Base-by-base conservation (phyloP, 495 filamentous ascomycete genomes). In the Jackrogersella multiformis region DNA sequence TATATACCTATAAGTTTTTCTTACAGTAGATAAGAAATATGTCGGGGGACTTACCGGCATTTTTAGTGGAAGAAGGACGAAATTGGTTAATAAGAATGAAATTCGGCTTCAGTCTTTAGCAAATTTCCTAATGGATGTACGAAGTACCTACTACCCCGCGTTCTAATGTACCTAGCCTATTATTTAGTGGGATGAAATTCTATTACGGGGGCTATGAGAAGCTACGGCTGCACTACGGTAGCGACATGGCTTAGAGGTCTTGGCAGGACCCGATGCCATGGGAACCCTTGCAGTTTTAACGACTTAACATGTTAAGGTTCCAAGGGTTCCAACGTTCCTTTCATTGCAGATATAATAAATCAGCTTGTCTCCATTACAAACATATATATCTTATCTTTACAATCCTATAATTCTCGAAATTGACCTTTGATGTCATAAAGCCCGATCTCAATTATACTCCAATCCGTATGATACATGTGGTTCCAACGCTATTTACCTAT, bases 71-170 rank as follows among this genome's bases (percentile, higher is more conserved):
- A 45, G 15, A 38, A 57, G 5, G 56, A 54, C 3, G 4, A 20
- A 38, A 41, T 32, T 49, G n/a, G 45, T 13, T 32, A 52, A 23
- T 8, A 13, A 35, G 10, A 21, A n/a, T n/a, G n/a, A 41, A 64
- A 41, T 35, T 48, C 13, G 7, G 44, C 15, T 20, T 34, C 4
- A 18, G 5, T 15, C 9, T 44, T 6, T 23, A 55, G 26, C 26
- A 66, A 66, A 55, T 60, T 66, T 66, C 56, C 60, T n/a, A n/a
- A n/a, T n/a, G n/a, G 49, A 66, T 10, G 48, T 60, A 38, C 8
- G 10, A 53, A 38, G 26, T 30, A 30, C 7, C 26, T n/a, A 51
- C 52, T 60, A 55, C 63, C 63, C 65, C 58, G 45, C 65, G 44
- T 26, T 56, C 13, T 26, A n/a, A n/a, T n/a, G n/a, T n/a, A n/a